Percentiles rank a stretch among this genome's conserved stretches.
Conservation (phyloP, 805 yeast genomes). For the Candida suzukii region DNA sequence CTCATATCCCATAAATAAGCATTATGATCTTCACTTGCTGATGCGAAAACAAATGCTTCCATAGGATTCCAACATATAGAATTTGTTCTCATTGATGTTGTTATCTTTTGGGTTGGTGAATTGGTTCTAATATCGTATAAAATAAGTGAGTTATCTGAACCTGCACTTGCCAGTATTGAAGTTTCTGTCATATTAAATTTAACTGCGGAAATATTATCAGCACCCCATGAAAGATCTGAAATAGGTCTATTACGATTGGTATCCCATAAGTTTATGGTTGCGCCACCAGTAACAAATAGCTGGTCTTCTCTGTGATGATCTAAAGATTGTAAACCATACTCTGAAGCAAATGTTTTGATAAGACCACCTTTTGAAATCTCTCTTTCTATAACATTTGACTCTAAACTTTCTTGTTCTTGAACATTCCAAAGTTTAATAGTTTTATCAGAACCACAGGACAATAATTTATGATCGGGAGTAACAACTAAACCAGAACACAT, state of each 20-base stretch:
- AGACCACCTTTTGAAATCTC: slow-evolving; percentile 42
- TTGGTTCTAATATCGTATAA: slow-evolving; percentile 86
- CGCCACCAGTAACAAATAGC: slow-evolving; percentile 88
- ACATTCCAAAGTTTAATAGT: slow-evolving; percentile 87
- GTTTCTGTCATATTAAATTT: slow-evolving; percentile 88
- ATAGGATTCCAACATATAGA: slow-evolving; percentile 94
- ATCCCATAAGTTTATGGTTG: slow-evolving; percentile 89
- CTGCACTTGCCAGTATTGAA: slow-evolving; percentile 79
- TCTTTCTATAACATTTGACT: slow-evolving; percentile 11
- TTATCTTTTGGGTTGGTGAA: slow-evolving; percentile 87
- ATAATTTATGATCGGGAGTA: slow-evolving; percentile 53
- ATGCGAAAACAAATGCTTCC: slow-evolving; percentile 91
- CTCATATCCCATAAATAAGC: slow-evolving; percentile 96
- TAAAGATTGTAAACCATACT: slow-evolving; percentile 73
- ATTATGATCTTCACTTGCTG: slow-evolving; percentile 92
- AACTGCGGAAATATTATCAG: slow-evolving; percentile 79
- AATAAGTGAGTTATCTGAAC: slow-evolving; percentile 85
- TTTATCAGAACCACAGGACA: slow-evolving; percentile 86
- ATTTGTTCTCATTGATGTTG: slow-evolving; percentile 76
- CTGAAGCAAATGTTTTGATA: slow-evolving; percentile 74
- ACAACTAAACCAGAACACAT: slow-evolving; percentile 81
- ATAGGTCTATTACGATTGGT: slow-evolving; percentile 69
- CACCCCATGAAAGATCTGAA: slow-evolving; percentile 88
- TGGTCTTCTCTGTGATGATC: slow-evolving; percentile 78
- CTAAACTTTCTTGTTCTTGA: slow-evolving; percentile 30